Percentiles rank a stretch among this genome's conserved stretches.
Conservation (phyloP, 2,329 filamentous ascomycete species). For the Penicillium sumatraense region DNA sequence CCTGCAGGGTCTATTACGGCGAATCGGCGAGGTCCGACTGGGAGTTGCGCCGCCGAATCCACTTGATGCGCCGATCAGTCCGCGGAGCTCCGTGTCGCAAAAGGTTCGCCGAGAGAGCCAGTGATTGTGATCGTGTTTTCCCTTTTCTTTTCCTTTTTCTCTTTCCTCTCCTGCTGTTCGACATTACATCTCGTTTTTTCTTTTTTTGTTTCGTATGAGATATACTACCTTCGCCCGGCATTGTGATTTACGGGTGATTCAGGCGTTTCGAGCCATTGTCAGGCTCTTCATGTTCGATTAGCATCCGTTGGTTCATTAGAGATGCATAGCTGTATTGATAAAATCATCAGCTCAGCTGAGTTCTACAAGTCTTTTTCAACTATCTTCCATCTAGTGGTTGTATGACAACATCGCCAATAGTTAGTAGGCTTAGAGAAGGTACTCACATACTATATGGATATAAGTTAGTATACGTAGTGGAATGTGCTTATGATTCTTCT, state of each 20-base stretch:
- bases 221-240: slow-evolving; percentile 30
- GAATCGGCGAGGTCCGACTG: slow-evolving; percentile 77
- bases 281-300: slow-evolving; percentile 5
- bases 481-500: no score
- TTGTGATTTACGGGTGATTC: slow-evolving; percentile 23
- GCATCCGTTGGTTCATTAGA: slow-evolving; percentile 19
- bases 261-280: slow-evolving; percentile 16
- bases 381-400: background rate
- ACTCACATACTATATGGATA: no score
- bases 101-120: slow-evolving; percentile 37
- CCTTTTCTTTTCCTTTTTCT: background rate
- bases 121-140: background rate
- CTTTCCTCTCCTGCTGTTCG: no score
- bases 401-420: no score
- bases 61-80: slow-evolving; percentile 33
- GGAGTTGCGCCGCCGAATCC: slow-evolving; percentile 47
- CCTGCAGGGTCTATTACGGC: slow-evolving; percentile 75
- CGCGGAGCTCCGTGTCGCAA: slow-evolving; percentile 42
- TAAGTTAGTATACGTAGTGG: no score
- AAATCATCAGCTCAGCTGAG: slow-evolving; percentile 17
- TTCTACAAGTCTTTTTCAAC: background rate
- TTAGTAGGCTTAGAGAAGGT: no score
- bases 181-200: no score
- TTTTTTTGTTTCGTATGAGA: slow-evolving; percentile 32
- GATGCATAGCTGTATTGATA: slow-evolving; percentile 32